Evolutionary conservation across 257 asterid species (phyloP), one percentile per base, ranked within the genome.

Genomic region (Asclepias syriaca): DNA sequence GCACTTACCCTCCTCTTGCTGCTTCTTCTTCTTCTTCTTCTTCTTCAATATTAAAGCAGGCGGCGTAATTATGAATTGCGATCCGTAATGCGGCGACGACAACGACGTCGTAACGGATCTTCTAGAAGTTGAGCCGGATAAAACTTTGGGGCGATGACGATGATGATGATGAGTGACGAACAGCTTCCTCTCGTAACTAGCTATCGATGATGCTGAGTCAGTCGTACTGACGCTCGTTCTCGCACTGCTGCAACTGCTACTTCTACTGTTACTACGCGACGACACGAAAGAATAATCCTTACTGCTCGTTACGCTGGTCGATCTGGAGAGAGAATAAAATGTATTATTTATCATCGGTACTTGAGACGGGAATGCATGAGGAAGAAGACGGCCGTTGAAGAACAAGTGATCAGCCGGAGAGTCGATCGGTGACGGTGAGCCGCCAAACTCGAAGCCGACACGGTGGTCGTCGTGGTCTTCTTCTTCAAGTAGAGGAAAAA

Each of bases 401-500:
- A 92, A 92, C n/a, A 90, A 58, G 45, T 76, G 96, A 79, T 92
- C 98, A 8, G 98, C 96, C 0, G 98, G 94, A 59, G 98, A 87
- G 21, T 72, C 34, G 34, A 29, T 80, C 0, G 87, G 94, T 2
- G 93, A 85, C 27, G 27, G 27, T 24, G 27, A 32, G 58, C 49
- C 0, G 78, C 57, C 87, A 45, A 87, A 86, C 57, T 86, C 94
- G 22, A 87, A 87, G 65, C 79, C 78, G 50, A 72, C 48, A 16
- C 77, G 65, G 22, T 24, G 27, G 0, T 24, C 27, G 27, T 49
- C 39, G 39, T 34, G 0, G 39, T 34, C 39, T 34, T 34, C 39
- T 34, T 34, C 61, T 40, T 74, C 58, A 6, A 67, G 56, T 18
- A 81, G 75, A 50, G 72, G 72, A 66, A 69, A 69, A 43, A 77